phyloP scores from a whole-genome alignment of 1,284 basidiomycete species.

The Entoloma clypeatum region DNA sequence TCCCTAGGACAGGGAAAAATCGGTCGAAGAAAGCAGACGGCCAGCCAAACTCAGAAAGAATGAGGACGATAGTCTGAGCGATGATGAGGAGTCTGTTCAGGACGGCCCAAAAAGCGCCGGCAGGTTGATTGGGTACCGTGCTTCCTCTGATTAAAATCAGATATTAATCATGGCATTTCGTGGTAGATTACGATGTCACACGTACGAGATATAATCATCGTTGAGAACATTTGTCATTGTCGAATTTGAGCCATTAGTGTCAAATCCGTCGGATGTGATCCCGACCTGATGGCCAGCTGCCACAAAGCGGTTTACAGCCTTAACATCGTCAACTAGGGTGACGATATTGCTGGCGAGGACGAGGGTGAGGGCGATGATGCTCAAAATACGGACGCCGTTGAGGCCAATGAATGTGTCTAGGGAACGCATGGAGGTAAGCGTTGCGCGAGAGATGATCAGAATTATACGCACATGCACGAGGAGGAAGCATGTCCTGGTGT shows the following conservation, averaged over 20 bases:
- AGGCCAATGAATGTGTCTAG: conserved; percentile 75
- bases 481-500: conserved; percentile 23
- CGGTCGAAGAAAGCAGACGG: conserved; percentile 73
- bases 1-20: conserved; percentile 82
- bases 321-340: conserved; percentile 74
- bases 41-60: conserved; percentile 79
- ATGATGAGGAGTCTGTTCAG: conserved; percentile 81
- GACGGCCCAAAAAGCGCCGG: conserved; percentile 86
- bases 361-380: conserved; percentile 74
- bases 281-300: conserved; percentile 35
- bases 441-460: not conserved
- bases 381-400: conserved; percentile 73
- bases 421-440: not conserved
- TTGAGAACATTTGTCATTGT: conserved; percentile 39
- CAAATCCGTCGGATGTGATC: conserved; percentile 17
- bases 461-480: conserved; percentile 26
- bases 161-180: conserved; percentile 12
- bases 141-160: conserved; percentile 47
- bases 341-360: conserved; percentile 82
- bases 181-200: conserved; percentile 17
- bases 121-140: conserved; percentile 86
- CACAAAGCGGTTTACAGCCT: conserved; percentile 68
- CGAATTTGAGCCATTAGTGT: conserved; percentile 27
- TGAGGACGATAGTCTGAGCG: conserved; percentile 73
- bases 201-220: conserved; percentile 77